phyloP scores from a whole-genome alignment of 2,329 filamentous ascomycete species.

The Arthrinium puccinioides region DNA sequence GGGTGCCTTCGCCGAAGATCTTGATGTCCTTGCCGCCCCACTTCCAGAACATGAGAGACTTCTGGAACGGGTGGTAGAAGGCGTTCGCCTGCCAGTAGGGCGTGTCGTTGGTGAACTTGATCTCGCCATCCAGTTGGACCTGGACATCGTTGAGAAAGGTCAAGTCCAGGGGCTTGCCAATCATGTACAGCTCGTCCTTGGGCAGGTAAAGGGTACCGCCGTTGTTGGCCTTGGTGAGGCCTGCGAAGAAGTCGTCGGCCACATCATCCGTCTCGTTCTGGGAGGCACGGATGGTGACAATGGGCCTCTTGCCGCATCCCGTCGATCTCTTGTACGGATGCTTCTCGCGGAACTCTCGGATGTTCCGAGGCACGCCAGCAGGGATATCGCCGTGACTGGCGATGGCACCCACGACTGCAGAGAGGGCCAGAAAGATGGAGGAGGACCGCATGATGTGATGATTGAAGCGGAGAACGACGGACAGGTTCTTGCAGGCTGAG shows the following conservation, averaged over 20 bases:
- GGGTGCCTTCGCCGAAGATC: constrained; percentile 48
- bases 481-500: too few relatives aligned
- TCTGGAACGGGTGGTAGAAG: constrained; percentile 34
- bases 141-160: constrained; percentile 52
- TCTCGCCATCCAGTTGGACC: constrained; percentile 50
- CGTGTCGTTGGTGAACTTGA: constrained; percentile 37
- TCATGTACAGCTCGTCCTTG: constrained; percentile 46
- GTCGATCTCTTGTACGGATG: constrained; percentile 25
- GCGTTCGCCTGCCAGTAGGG: constrained; percentile 34
- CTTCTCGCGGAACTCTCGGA: constrained; percentile 29
- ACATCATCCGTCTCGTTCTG: constrained; percentile 48
- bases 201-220: constrained; percentile 50
- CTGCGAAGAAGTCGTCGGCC: constrained; percentile 45
- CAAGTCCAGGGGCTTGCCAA: constrained; percentile 51
- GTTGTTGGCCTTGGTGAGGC: constrained; percentile 47
- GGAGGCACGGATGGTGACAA: constrained; percentile 44
- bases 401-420: constrained; percentile 15
- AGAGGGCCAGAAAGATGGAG: constrained; percentile 12
- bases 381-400: constrained; percentile 19
- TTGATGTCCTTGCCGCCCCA: constrained; percentile 56
- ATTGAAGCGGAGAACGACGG: not conserved
- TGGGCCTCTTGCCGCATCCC: constrained; percentile 13
- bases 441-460: constrained; percentile 16
- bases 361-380: constrained; percentile 24
- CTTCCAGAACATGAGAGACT: constrained; percentile 55